Percentiles rank a stretch among this genome's conserved stretches.
Conservation (phyloP, 805 yeast genomes). For the Wickerhamomyces hampshirensis region DNA sequence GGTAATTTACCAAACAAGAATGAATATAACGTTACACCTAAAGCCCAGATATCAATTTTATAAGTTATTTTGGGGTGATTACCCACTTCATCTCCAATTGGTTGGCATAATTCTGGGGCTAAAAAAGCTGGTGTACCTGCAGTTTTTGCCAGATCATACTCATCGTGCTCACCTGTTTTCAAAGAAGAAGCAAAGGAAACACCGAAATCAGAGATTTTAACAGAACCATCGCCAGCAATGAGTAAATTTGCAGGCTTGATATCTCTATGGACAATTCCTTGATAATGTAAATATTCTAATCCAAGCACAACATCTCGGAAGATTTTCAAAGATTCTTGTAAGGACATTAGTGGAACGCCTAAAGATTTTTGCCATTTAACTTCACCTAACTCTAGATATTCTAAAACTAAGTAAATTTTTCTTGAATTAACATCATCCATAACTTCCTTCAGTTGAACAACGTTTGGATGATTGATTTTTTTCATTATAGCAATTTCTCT, state of each 20-base stretch:
- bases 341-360: constrained; percentile 64
- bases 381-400: constrained; percentile 88
- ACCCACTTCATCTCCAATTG: constrained; percentile 28
- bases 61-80: constrained; percentile 54
- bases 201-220: constrained; percentile 96
- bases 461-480: constrained; percentile 86
- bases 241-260: constrained; percentile 92
- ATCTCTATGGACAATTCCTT: constrained; percentile 91
- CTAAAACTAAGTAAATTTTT: constrained; percentile 86
- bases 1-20: constrained; percentile 85
- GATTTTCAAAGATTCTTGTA: constrained; percentile 62
- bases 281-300: constrained; percentile 82
- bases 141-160: constrained; percentile 85
- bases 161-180: constrained; percentile 46
- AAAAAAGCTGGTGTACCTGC: constrained; percentile 98
- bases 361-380: constrained; percentile 66
- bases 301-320: constrained; percentile 85
- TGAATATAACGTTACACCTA: constrained; percentile 89
- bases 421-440: constrained; percentile 79
- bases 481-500: constrained; percentile 92
- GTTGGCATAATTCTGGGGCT: constrained; percentile 87
- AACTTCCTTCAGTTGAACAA: constrained; percentile 82
- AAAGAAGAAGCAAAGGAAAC: constrained; percentile 68
- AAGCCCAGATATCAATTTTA: constrained; percentile 96
- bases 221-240: constrained; percentile 61